Evolutionary conservation across 2,329 filamentous ascomycete species (phyloP).

Genomic region (Beauveria pseudobassiana): DNA sequence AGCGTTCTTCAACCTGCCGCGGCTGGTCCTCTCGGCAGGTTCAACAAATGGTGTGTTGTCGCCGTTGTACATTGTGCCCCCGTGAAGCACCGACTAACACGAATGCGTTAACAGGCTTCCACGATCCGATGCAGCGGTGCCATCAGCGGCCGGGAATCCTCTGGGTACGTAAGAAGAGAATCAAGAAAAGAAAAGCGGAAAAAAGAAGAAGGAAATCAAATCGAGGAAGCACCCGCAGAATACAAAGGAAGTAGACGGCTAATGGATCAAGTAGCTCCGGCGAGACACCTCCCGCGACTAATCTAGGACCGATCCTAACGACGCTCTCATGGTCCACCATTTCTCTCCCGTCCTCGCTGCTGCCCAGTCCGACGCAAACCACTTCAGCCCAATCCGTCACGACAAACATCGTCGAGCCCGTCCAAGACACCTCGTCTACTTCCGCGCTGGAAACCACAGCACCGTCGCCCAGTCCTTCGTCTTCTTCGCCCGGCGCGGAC

Average conservation of each 20-base stretch:
- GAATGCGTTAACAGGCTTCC: background rate
- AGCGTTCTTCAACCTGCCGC: constrained; percentile 21
- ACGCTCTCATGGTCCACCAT: background rate
- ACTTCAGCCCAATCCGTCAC: background rate
- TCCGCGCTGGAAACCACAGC: no score
- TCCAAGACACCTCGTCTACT: background rate
- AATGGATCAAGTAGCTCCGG: constrained; percentile 11
- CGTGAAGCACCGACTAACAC: background rate
- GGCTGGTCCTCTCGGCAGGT: constrained; percentile 30
- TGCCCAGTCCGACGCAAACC: background rate
- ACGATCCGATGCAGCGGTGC: background rate
- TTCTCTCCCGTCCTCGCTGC: background rate
- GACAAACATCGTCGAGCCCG: background rate
- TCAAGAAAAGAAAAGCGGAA: background rate
- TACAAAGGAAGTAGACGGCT: background rate
- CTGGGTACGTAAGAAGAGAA: background rate
- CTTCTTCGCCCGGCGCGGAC: no score
- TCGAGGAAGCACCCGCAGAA: background rate
- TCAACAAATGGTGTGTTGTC: constrained; percentile 20
- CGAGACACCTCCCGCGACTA: background rate
- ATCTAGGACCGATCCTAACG: constrained; percentile 1
- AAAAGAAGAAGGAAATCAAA: background rate
- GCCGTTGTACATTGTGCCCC: background rate
- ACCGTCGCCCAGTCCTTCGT: no score
- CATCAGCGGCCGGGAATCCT: background rate